Base-by-base conservation (phyloP, 441 rosid genomes). In the Pelargonium myrrhifolium region DNA sequence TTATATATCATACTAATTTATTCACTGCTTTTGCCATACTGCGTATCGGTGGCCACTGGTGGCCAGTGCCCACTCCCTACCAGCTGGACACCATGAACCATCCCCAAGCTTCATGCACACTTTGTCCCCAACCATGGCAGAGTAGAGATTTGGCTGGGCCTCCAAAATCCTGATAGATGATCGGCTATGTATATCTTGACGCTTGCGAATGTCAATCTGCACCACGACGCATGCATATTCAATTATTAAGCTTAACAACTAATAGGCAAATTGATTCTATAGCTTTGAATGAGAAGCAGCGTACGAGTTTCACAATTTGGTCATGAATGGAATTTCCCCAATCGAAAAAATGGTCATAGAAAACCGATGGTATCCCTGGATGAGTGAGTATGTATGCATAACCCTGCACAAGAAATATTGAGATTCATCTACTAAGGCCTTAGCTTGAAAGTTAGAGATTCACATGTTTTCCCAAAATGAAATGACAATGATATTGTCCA, bases 51-150 rank as follows among this genome's bases (percentile, higher is more conserved):
- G 87, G 71, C 96, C 97, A 21, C 72, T 77, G 39, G 96, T 81
- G 22, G 93, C 90, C 43, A 90, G 71, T 1, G 74, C 79, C 96
- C 98, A 93, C 51, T 88, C 93, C 72, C 64, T 77, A 22, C 85
- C 95, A n/a, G 86, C 74, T 42, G 97, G 97, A 75, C 86, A 85
- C 98, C 97, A 93, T 49, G 96, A 87, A 45, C 87, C 93, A 45
- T 89, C 90, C 53, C 98, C 95, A 35, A 93, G 76, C 84, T 91
- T 93, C 90, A 89, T 84, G 70, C 92, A 83, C 45, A 89, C 60
- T 68, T 86, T 93, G 66, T 86, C 97, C 40, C 87, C 97, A 39
- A 87, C 78, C 45, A 83, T 67, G 55, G 97, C 95, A 43, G 89
- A 83, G 65, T 87, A 93, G 65, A 90, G 84, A 71, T 82, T 87